phyloP scores from a whole-genome alignment of 2,329 filamentous ascomycete species.

The Pyricularia grisea region DNA sequence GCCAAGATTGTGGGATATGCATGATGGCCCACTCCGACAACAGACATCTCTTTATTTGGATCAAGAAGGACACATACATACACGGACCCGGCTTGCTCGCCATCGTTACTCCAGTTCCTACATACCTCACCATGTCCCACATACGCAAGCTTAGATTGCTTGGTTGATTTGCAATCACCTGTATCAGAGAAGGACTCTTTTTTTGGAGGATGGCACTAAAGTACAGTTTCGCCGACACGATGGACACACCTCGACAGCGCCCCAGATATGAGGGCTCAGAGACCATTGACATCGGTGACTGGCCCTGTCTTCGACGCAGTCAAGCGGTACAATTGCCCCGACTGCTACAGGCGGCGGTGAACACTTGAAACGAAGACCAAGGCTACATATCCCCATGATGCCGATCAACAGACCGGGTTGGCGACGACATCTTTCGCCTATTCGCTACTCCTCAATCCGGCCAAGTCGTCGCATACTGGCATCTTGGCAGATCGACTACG shows the following conservation, averaged over 20 bases:
- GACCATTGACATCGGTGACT: not conserved
- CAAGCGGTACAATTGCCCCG: not conserved
- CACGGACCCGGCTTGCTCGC: not conserved
- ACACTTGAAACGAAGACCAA: not conserved
- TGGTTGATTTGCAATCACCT: not conserved
- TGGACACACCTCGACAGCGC: not conserved
- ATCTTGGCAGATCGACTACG: not conserved
- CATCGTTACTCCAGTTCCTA: not conserved
- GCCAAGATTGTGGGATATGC: constrained; percentile 56
- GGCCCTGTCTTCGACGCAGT: not conserved
- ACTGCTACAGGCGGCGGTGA: not conserved
- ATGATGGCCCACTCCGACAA: constrained; percentile 24
- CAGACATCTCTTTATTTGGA: not conserved
- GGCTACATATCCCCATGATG: not conserved
- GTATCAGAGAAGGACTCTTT: not conserved
- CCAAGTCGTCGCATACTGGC: not conserved
- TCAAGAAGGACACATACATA: not conserved
- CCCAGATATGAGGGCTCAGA: not conserved
- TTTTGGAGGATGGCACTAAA: not conserved
- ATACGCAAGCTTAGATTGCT: not conserved
- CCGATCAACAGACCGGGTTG: not conserved
- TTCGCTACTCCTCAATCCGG: not conserved
- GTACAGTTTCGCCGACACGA: not conserved
- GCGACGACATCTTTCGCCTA: not conserved
- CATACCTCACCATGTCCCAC: not conserved